Evolutionary conservation across 2,329 filamentous ascomycete genomes (phyloP), one percentile per base, ranked within the genome.

Genomic region (Fusarium pseudoanthophilum): DNA sequence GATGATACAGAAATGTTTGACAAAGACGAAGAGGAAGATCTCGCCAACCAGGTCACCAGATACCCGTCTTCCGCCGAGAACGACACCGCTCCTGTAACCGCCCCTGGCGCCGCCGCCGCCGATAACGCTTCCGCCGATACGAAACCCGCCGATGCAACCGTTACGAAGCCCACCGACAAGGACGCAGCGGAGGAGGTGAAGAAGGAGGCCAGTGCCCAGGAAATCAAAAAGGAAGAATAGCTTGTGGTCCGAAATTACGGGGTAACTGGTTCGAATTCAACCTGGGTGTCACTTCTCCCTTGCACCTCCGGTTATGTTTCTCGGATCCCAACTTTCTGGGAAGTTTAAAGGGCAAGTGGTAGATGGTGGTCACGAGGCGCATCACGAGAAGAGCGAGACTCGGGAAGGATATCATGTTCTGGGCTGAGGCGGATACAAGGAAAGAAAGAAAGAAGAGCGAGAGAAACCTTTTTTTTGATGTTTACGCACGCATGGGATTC

Each of bases 1-100:
- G 92, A 95, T 83, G 95, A 98, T 80, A 91, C 93, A 74, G 95
- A 97, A 79, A 95, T 97, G 92, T 97, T 98, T 84, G 94, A 98
- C 82, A 92, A 95, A 79, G 83, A 85, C 78, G 92, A 94, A 81
- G 94, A 97, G 80, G 93, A 94, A 82, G 95, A 97, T 80, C 87
- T 95, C 73, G 92, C 90, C 74, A 95, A 92, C 82, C 94, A 97
- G 85, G 93, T 96, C 69, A 89, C 90, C 80, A 95, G 93, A 85
- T 80, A 75, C 52, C 75, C 75, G 66, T 77, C 77, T 45, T 75
- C 79, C 59, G 71, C 72, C 74, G 79, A 77, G 36, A 71, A 71
- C 60, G 72, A 75, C 49, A 67, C 68, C 61, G 74, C 72, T 65
- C 66, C 75, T 71, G 60, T 72, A 67, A 45, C 74, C 49, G 69